Conservation (phyloP, 371 early-diverging fungal species). For the Parasitella parasitica region DNA sequence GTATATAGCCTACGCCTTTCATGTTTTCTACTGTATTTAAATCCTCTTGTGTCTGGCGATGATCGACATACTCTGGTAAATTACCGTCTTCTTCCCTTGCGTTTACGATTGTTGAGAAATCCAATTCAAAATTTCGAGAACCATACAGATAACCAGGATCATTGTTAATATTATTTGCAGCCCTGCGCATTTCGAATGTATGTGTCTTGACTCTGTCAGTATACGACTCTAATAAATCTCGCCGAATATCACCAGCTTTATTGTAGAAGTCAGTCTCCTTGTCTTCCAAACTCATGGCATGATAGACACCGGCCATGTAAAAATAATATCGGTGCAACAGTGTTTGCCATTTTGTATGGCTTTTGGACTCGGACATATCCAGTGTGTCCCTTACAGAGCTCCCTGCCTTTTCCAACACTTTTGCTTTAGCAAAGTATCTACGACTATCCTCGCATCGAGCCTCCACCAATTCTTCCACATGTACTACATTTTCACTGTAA, state of each 20-base stretch:
- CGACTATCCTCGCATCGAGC: neutral
- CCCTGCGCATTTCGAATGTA: neutral
- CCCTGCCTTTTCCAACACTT: constrained; percentile 9
- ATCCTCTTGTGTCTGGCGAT: neutral
- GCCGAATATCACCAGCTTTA: constrained; percentile 49
- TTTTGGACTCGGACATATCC: neutral
- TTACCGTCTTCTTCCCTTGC: neutral
- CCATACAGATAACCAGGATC: neutral
- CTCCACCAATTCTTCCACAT: constrained; percentile 2
- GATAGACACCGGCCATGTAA: constrained; percentile 58
- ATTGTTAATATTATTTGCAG: neutral
- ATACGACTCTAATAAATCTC: constrained; percentile 27
- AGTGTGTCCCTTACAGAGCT: neutral
- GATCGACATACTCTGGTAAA: neutral
- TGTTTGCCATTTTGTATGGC: constrained; percentile 35
- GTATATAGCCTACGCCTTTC: constrained; percentile 11
- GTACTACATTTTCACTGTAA: constrained; percentile 13
- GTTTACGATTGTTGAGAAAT: neutral
- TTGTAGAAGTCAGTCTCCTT: constrained; percentile 48
- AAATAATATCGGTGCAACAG: constrained; percentile 61
- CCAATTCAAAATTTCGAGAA: neutral
- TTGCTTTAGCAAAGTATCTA: neutral
- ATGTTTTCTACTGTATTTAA: constrained; percentile 25
- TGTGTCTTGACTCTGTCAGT: constrained; percentile 23
- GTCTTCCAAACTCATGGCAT: constrained; percentile 33